phyloP scores from a whole-genome alignment of 1,139 yeast genomes.

The Casaregolazyma lundiana region DNA sequence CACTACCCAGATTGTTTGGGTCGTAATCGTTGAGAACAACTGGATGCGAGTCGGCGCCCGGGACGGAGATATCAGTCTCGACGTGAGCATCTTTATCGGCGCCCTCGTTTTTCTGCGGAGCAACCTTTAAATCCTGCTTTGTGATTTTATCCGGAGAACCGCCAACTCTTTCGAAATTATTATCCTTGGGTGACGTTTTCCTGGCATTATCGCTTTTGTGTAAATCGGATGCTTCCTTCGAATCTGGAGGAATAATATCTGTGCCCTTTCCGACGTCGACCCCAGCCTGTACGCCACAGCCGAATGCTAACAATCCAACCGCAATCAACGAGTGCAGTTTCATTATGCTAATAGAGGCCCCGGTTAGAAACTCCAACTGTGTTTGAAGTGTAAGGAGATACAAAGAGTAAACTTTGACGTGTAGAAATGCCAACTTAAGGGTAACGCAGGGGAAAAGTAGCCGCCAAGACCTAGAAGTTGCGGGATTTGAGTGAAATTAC shows the following conservation, averaged over 20 bases:
- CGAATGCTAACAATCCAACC: background rate
- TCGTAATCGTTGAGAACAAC: conserved; percentile 37
- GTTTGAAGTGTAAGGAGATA: background rate
- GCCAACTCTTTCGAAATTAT: conserved; percentile 24
- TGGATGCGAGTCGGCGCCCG: conserved; percentile 30
- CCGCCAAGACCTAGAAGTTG: no score
- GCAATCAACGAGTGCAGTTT: background rate
- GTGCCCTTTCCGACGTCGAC: conserved; percentile 29
- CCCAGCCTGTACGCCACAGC: conserved; percentile 7
- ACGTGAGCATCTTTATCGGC: conserved; percentile 15
- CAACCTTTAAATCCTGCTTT: conserved; percentile 31
- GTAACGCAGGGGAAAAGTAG: background rate
- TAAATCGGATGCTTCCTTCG: conserved; percentile 29
- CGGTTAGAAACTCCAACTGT: background rate
- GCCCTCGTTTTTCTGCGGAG: conserved; percentile 23
- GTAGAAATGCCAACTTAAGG: background rate
- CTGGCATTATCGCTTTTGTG: conserved; percentile 30
- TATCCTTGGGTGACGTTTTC: conserved; percentile 37
- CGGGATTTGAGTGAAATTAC: no score
- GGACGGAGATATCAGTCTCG: conserved; percentile 14
- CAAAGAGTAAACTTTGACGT: background rate
- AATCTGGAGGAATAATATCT: conserved; percentile 31
- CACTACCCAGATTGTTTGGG: conserved; percentile 35
- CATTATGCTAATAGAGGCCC: conserved; percentile 2
- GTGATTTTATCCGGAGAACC: conserved; percentile 30